These are phyloP conservation scores for Coprinopsis strossmayeri DNA, from an alignment of 768 basidiomycete species.

Conservation along the genomic window DNA sequence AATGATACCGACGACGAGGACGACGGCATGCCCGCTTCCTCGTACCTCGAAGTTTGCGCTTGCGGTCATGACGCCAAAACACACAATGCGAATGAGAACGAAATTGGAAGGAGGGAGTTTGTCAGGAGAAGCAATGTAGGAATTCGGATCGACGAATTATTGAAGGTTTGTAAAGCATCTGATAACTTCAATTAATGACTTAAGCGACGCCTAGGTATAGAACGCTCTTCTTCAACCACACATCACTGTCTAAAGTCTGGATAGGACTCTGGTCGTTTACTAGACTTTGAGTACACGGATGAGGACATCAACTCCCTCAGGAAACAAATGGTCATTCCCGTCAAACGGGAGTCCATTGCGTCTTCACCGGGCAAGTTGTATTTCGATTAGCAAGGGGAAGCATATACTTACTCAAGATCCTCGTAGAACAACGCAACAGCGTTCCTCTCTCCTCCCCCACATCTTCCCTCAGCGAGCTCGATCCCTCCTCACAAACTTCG, in stretches of 20 bases:
- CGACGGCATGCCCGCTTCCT: conserved; percentile 38
- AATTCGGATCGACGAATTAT: conserved; percentile 71
- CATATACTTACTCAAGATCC: conserved; percentile 19
- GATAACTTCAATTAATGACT: not conserved
- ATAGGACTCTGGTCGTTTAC: conserved; percentile 68
- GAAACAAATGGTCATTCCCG: conserved; percentile 58
- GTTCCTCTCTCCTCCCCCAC: conserved; percentile 39
- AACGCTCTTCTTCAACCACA: not conserved
- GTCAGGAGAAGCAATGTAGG: conserved; percentile 69
- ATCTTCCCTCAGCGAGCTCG: conserved; percentile 34
- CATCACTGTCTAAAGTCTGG: not conserved
- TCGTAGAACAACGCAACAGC: conserved; percentile 27
- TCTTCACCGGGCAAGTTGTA: conserved; percentile 38
- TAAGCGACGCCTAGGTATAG: conserved; percentile 9
- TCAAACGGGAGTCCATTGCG: conserved; percentile 41
- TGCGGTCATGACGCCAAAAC: conserved; percentile 63
- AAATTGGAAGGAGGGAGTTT: conserved; percentile 58
- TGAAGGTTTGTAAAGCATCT: conserved; percentile 51
- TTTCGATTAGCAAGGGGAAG: conserved; percentile 5
- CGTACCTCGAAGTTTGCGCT: conserved; percentile 55
- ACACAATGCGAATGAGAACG: conserved; percentile 60
- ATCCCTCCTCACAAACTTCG: conserved; percentile 37
- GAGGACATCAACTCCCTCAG: conserved; percentile 63
- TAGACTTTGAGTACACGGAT: conserved; percentile 77
- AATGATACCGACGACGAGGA: conserved; percentile 69